Percentiles rank a stretch among this genome's conserved stretches.
Conservation (phyloP, 176 grass and related monocot genomes). For the Oryza rufipogon region DNA sequence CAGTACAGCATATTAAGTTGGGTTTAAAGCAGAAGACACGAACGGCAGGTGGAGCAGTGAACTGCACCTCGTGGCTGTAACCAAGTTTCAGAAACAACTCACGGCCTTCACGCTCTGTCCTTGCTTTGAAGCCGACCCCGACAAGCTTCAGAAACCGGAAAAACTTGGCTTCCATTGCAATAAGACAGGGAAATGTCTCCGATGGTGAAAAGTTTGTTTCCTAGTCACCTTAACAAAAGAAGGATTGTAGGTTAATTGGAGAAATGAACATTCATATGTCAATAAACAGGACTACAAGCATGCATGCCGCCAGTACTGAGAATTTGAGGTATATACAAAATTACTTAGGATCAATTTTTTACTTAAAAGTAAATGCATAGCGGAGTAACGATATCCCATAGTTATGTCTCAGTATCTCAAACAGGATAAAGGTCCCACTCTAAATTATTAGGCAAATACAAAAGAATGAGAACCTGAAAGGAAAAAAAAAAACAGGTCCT, state of each 20-base stretch:
- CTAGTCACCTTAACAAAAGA: not conserved
- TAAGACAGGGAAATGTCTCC: not conserved
- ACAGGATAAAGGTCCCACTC: not conserved
- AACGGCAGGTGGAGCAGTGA: constrained; percentile 58
- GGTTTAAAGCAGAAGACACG: constrained; percentile 68
- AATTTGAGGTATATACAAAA: not conserved
- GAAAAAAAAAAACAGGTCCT: no score
- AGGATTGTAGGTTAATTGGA: not conserved
- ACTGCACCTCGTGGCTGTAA: constrained; percentile 66
- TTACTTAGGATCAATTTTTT: not conserved
- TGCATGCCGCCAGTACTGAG: not conserved
- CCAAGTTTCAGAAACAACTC: constrained; percentile 68
- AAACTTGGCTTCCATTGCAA: constrained; percentile 59
- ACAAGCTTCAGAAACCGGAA: constrained; percentile 65
- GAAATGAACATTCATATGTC: not conserved
- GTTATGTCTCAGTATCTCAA: not conserved
- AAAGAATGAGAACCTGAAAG: not conserved
- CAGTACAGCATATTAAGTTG: constrained; percentile 61
- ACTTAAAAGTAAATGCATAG: not conserved
- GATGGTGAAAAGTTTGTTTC: not conserved
- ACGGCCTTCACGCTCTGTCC: constrained; percentile 49
- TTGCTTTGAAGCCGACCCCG: constrained; percentile 60
- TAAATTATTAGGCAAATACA: not conserved
- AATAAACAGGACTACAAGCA: not conserved
- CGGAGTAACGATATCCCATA: not conserved